Percentiles rank a stretch among this genome's conserved stretches.
These are phyloP conservation scores for Aureobasidium uvarum DNA, from an alignment of 2,329 filamentous ascomycete genomes.

Conservation along the genomic window DNA sequence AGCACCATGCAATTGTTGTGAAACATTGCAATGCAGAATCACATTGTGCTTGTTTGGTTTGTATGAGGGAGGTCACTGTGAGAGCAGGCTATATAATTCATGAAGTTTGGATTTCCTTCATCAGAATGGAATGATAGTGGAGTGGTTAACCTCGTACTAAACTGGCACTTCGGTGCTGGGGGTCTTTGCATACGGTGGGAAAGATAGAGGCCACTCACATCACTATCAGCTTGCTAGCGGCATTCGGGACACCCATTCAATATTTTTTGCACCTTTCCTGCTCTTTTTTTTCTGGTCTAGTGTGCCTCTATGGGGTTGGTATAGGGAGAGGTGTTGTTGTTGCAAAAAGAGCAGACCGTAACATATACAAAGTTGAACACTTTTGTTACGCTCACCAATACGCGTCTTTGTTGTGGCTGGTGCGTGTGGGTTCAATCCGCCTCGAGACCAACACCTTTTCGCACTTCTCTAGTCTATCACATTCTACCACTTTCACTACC, in stretches of 20 bases:
- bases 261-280: background rate
- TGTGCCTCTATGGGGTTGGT: background rate
- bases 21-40: background rate
- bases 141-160: background rate
- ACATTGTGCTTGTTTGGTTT: background rate
- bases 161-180: background rate
- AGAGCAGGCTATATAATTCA: background rate
- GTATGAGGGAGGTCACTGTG: background rate
- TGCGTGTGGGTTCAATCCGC: background rate
- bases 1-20: background rate
- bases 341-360: conserved; percentile 2
- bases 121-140: background rate
- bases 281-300: background rate
- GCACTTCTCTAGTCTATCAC: background rate
- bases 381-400: background rate
- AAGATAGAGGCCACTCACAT: background rate
- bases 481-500: background rate
- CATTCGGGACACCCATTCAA: background rate
- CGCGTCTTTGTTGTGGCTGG: background rate
- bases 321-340: background rate
- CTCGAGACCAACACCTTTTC: conserved; percentile 1
- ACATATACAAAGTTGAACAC: background rate
- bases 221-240: background rate
- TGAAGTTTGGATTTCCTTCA: background rate
- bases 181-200: background rate